Evolutionary conservation across 2,329 filamentous ascomycete species (phyloP).

Genomic region (Hypoxylon sp.): DNA sequence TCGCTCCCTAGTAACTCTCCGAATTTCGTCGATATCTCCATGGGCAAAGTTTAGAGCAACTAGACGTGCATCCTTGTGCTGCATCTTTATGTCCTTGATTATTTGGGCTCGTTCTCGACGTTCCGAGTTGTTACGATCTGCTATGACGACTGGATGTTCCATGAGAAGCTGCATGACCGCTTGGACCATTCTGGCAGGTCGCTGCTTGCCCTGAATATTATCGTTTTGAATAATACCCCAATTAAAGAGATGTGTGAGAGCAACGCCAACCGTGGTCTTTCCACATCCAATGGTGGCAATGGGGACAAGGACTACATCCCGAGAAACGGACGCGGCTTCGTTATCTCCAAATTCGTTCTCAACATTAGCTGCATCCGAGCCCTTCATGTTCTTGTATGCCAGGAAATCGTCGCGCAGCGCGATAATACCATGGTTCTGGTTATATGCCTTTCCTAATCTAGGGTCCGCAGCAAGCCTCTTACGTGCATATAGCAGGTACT

Average conservation of each 20-base stretch:
- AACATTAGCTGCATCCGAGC: constrained; percentile 86
- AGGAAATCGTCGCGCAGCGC: constrained; percentile 90
- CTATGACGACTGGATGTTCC: constrained; percentile 80
- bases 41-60: constrained; percentile 93
- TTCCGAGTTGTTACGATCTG: constrained; percentile 95
- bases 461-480: constrained; percentile 79
- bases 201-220: constrained; percentile 86
- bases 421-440: constrained; percentile 95
- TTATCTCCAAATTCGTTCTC: constrained; percentile 72
- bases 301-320: constrained; percentile 86
- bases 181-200: constrained; percentile 83
- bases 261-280: constrained; percentile 92
- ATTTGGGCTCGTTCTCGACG: constrained; percentile 90
- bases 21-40: constrained; percentile 80
- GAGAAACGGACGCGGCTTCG: constrained; percentile 65
- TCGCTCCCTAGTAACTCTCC: constrained; percentile 80
- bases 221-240: constrained; percentile 98
- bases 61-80: constrained; percentile 75
- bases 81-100: constrained; percentile 79
- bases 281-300: constrained; percentile 96
- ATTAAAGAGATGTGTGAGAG: constrained; percentile 83
- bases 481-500: constrained; percentile 88
- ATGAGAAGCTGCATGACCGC: constrained; percentile 76
- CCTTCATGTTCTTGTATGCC: constrained; percentile 84
- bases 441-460: constrained; percentile 78